phyloP scores from a whole-genome alignment of 305 asterid species.

The Fraxinus greggii region DNA sequence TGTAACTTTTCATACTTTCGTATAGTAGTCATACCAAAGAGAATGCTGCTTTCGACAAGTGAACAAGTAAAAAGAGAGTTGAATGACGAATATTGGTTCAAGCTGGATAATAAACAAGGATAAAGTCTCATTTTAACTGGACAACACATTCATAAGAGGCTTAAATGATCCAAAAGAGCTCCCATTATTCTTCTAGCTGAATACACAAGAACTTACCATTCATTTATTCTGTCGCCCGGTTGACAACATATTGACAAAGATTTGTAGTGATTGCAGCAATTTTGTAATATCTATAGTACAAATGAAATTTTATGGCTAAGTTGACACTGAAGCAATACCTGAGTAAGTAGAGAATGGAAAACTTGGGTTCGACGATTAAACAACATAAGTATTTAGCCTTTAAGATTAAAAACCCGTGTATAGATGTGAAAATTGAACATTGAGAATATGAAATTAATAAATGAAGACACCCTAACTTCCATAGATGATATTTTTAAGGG shows the following conservation, averaged over 20 bases:
- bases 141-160: background rate
- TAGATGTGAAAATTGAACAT: background rate
- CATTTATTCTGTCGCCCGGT: background rate
- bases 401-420: background rate
- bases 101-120: slow-evolving; percentile 89
- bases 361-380: background rate
- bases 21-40: slow-evolving; percentile 96
- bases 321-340: background rate
- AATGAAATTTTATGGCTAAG: background rate
- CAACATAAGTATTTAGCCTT: background rate
- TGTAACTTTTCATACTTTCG: slow-evolving; percentile 55
- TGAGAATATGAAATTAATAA: background rate
- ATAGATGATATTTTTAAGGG: background rate
- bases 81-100: slow-evolving; percentile 95
- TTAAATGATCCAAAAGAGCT: background rate
- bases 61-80: slow-evolving; percentile 88
- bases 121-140: slow-evolving; percentile 61
- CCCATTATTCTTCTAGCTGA: too few species aligned
- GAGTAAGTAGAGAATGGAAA: background rate
- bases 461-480: background rate
- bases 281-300: background rate
- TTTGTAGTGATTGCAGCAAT: background rate
- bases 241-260: background rate
- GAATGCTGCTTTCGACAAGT: slow-evolving; percentile 85
- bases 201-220: background rate